Conservation (phyloP, 2,329 filamentous ascomycete species). For the Colletotrichum nymphaeae region DNA sequence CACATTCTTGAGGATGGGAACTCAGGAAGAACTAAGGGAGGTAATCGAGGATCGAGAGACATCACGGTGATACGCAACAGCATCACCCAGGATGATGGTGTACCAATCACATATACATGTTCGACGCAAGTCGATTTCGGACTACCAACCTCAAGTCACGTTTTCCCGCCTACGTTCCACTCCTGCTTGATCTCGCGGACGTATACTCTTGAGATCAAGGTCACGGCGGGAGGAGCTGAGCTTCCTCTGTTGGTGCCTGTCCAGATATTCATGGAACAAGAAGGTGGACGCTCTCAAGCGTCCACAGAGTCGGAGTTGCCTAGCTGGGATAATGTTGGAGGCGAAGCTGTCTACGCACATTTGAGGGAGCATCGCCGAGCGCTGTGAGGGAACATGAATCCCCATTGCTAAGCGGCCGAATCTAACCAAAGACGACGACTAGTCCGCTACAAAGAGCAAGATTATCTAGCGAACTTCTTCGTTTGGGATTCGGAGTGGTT, state of each 20-base stretch:
- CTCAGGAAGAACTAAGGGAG: background rate
- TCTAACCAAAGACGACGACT: too few species aligned
- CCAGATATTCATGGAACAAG: slow-evolving; percentile 60
- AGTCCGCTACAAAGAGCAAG: too few species aligned
- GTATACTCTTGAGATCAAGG: slow-evolving; percentile 60
- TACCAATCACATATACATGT: slow-evolving; percentile 52
- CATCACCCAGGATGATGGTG: slow-evolving; percentile 24
- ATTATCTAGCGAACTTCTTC: too few species aligned
- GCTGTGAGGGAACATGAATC: background rate
- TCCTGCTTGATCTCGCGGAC: slow-evolving; percentile 66
- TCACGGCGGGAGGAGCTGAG: slow-evolving; percentile 54
- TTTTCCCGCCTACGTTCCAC: slow-evolving; percentile 68
- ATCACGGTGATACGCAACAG: slow-evolving; percentile 9
- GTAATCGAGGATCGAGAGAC: slow-evolving; percentile 21
- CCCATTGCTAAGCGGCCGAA: too few species aligned
- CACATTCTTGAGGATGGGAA: slow-evolving; percentile 42
- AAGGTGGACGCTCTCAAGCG: slow-evolving; percentile 10
- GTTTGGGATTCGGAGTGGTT: too few species aligned
- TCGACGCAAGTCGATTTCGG: slow-evolving; percentile 58
- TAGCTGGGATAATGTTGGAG: background rate
- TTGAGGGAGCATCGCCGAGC: background rate
- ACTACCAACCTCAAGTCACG: slow-evolving; percentile 58
- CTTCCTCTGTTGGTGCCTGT: slow-evolving; percentile 60
- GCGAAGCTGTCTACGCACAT: background rate
- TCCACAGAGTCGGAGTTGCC: background rate